These are phyloP conservation scores for Boletellus deceptivus DNA, from an alignment of 1,284 basidiomycete genomes.

Conservation along the genomic window DNA sequence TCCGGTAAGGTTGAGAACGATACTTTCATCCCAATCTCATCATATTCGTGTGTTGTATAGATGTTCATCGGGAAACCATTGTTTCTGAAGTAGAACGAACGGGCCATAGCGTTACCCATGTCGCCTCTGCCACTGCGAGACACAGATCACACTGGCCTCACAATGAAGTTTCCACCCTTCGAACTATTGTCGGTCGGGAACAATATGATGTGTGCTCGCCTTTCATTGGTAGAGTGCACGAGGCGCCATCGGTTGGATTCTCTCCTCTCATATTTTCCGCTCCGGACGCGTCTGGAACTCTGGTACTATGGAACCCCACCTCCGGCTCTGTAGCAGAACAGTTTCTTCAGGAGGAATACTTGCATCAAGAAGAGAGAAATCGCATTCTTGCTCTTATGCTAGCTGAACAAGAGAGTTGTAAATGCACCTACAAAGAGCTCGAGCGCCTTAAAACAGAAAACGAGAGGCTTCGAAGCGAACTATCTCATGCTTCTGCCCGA, in stretches of 20 bases:
- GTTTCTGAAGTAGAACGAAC: not conserved
- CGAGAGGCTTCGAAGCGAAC: not conserved
- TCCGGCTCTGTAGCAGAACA: not conserved
- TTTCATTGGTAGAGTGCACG: no score
- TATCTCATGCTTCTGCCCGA: not conserved
- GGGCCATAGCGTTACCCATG: not conserved
- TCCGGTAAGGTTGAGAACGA: not conserved
- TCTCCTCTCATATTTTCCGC: not conserved
- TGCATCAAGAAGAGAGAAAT: conserved; percentile 9
- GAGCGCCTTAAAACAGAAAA: not conserved
- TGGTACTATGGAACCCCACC: no score
- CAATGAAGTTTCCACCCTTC: not conserved
- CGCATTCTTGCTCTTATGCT: conserved; percentile 1
- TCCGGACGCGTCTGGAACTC: not conserved
- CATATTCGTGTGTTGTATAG: not conserved
- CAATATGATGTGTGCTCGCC: no score
- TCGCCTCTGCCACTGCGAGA: not conserved
- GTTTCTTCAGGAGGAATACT: conserved; percentile 3
- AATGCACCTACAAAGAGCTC: not conserved
- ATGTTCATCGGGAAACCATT: not conserved
- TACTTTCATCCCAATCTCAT: not conserved
- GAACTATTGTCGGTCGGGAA: no score
- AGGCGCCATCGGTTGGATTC: not conserved
- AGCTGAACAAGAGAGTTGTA: not conserved
- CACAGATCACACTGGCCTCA: not conserved